Percentiles rank a stretch among this genome's conserved stretches.
These are phyloP conservation scores for Salix dunnii DNA, from an alignment of 345 rosid species.

Conservation along the genomic window DNA sequence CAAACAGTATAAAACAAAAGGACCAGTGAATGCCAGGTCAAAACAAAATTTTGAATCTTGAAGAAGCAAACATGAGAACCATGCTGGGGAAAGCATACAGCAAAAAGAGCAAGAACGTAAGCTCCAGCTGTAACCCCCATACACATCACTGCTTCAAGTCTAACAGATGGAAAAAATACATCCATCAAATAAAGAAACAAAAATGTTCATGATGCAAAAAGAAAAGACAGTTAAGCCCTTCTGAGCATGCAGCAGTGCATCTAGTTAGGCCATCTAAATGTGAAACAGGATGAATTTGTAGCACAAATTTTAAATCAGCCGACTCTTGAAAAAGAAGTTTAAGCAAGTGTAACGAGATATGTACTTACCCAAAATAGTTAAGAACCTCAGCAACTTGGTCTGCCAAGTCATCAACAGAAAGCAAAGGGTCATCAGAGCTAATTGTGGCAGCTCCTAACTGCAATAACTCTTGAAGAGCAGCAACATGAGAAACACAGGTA, in stretches of 20 bases:
- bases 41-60: neutral
- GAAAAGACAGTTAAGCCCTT: slow-evolving; percentile 3
- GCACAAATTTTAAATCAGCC: slow-evolving; percentile 6
- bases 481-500: slow-evolving; percentile 41
- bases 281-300: neutral
- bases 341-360: slow-evolving; percentile 1
- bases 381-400: slow-evolving; percentile 91
- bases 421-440: slow-evolving; percentile 53
- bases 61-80: neutral
- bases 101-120: slow-evolving; percentile 81
- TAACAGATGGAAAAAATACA: slow-evolving; percentile 21
- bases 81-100: slow-evolving; percentile 52
- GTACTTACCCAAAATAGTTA: slow-evolving; percentile 79
- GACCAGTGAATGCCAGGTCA: slow-evolving; percentile 4
- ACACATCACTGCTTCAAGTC: slow-evolving; percentile 96
- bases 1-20: slow-evolving; percentile 9
- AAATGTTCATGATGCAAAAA: neutral
- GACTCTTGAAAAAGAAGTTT: neutral
- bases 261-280: slow-evolving; percentile 1
- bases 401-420: slow-evolving; percentile 88
- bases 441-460: slow-evolving; percentile 86
- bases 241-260: neutral
- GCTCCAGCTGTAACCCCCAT: slow-evolving; percentile 99
- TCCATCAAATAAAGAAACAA: neutral
- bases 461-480: slow-evolving; percentile 65